A percentile compares a stretch with the other conserved stretches of the same genome.
Evolutionary conservation across 75 land plant genomes (phyloP).

Genomic region (Cupressus sempervirens): DNA sequence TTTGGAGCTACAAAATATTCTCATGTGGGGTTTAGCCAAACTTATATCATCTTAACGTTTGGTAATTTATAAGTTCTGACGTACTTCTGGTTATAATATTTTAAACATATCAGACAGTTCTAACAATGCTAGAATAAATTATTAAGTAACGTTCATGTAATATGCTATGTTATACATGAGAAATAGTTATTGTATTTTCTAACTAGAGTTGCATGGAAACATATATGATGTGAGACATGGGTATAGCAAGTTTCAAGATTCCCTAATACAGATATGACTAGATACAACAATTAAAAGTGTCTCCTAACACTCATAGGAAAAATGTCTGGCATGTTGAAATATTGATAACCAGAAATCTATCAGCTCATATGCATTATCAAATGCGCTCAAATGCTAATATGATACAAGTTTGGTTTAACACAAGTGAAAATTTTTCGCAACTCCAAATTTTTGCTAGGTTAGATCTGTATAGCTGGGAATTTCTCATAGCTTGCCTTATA

Average conservation of each 20-base stretch:
- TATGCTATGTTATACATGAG: no score
- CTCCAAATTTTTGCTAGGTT: neutral
- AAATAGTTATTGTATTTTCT: no score
- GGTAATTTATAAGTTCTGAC: neutral
- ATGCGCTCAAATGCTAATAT: neutral
- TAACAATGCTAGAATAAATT: neutral
- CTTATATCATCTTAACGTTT: neutral
- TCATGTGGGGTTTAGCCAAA: neutral
- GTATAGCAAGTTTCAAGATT: no score
- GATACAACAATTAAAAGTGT: no score
- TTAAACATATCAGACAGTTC: neutral
- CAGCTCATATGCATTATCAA: neutral
- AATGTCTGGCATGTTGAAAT: neutral
- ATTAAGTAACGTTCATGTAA: no score
- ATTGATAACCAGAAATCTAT: neutral
- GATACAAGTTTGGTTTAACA: neutral
- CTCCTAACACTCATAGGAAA: neutral
- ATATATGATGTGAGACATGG: no score
- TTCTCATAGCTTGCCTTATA: neutral
- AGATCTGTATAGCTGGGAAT: neutral
- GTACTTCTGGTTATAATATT: neutral
- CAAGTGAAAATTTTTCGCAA: neutral
- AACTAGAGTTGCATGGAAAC: no score
- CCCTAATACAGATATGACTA: no score
- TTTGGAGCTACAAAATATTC: neutral